Percentiles rank a stretch among this genome's conserved stretches.
Evolutionary conservation across 2,329 filamentous ascomycete genomes (phyloP).

Genomic region (Colletotrichum sp.): DNA sequence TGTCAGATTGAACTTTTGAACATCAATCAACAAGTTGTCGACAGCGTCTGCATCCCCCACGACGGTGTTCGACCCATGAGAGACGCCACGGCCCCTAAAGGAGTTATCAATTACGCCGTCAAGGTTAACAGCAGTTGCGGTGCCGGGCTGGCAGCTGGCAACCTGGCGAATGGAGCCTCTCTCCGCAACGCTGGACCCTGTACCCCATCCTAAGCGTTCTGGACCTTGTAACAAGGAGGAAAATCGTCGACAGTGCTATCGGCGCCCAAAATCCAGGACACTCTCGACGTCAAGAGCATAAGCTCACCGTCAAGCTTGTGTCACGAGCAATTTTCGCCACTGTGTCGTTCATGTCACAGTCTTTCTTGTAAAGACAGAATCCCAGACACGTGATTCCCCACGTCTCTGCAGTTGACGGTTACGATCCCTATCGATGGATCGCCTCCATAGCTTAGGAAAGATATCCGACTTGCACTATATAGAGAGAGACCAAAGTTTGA

Average conservation of each 20-base stretch:
- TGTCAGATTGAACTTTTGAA: not conserved
- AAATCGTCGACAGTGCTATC: too few species aligned
- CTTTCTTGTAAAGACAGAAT: too few species aligned
- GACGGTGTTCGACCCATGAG: not conserved
- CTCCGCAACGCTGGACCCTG: not conserved
- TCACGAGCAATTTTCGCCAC: rapidly evolving
- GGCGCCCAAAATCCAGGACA: not conserved
- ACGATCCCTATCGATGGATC: not conserved
- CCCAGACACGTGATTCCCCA: too few species aligned
- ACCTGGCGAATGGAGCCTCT: not conserved
- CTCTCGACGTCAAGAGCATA: not conserved
- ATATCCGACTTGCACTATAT: not conserved
- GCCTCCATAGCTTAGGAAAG: not conserved
- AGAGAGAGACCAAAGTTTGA: not conserved
- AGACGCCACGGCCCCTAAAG: not conserved
- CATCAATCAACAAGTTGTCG: not conserved
- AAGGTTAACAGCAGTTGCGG: not conserved
- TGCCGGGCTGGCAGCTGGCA: not conserved
- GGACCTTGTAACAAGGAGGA: too few species aligned
- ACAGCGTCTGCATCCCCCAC: not conserved
- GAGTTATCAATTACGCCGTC: not conserved
- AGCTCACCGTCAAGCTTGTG: not conserved
- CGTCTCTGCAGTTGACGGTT: not conserved
- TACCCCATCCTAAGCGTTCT: not conserved
- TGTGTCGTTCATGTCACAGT: not conserved